A percentile compares a stretch with the other conserved stretches of the same genome.
These are phyloP conservation scores for Colletotrichum sp. DNA, from an alignment of 2,329 filamentous ascomycete species.

Conservation along the genomic window DNA sequence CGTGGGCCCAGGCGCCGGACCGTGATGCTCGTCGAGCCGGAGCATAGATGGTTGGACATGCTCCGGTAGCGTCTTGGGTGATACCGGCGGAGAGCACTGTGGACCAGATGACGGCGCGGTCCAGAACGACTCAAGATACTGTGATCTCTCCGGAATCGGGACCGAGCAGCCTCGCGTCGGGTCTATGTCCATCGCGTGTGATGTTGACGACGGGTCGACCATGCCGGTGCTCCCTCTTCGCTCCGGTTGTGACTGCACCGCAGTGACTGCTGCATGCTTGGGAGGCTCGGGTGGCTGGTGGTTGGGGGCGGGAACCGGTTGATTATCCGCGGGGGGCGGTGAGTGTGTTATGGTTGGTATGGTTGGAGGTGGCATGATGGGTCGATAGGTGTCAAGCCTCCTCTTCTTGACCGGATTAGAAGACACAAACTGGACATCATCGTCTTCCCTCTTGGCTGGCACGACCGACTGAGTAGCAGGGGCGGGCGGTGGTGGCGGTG, in stretches of 20 bases:
- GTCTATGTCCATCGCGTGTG: slow-evolving; percentile 29
- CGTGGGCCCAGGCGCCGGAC: neutral
- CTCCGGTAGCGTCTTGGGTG: slow-evolving; percentile 33
- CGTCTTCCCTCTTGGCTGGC: slow-evolving; percentile 36
- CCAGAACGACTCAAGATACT: slow-evolving; percentile 26
- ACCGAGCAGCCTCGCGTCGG: slow-evolving; percentile 36
- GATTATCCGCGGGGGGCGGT: neutral
- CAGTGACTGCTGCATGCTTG: neutral
- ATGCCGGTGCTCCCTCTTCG: slow-evolving; percentile 36
- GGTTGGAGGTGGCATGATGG: neutral
- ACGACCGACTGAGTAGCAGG: neutral
- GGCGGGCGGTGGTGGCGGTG: neutral
- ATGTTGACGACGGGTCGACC: slow-evolving; percentile 27
- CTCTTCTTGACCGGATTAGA: slow-evolving; percentile 46
- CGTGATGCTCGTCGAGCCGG: neutral
- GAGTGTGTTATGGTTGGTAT: neutral
- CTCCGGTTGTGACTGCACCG: slow-evolving; percentile 4
- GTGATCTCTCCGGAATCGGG: slow-evolving; percentile 37
- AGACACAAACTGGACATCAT: slow-evolving; percentile 50
- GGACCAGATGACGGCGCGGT: slow-evolving; percentile 22
- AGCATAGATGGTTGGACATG: neutral
- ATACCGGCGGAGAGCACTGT: slow-evolving; percentile 36
- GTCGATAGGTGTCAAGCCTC: neutral
- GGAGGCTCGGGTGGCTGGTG: neutral
- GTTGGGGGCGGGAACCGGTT: neutral